Conservation (phyloP, 1,284 basidiomycete species). For the Tetrapyrgos nigripes region DNA sequence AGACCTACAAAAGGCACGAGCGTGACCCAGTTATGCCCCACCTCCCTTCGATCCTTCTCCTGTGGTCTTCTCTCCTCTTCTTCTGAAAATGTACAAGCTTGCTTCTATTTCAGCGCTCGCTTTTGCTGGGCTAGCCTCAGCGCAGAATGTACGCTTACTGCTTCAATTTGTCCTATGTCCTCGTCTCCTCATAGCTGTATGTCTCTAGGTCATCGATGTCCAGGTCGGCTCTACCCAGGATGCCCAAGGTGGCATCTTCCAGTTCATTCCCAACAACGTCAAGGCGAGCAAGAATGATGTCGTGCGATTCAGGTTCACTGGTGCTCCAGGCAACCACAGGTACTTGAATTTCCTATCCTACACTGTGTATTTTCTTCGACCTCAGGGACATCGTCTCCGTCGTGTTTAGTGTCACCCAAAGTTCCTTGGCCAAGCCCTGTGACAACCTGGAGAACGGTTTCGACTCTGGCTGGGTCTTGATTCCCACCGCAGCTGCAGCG, state of each 20-base stretch:
- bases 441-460: constrained; percentile 12
- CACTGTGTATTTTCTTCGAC: not conserved
- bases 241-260: constrained; percentile 12
- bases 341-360: not conserved
- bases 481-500: constrained; percentile 1
- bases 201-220: constrained; percentile 6
- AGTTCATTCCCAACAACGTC: constrained; percentile 12
- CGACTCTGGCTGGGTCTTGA: constrained; percentile 21
- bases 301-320: constrained; percentile 13
- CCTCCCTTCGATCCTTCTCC: not conserved
- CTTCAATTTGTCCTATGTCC: too few species aligned
- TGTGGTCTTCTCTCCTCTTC: not conserved
- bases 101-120: constrained; percentile 2
- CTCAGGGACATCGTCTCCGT: not conserved
- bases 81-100: not conserved
- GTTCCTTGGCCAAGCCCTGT: constrained; percentile 14
- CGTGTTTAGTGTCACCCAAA: constrained; percentile 15
- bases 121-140: constrained; percentile 4
- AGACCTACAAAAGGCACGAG: not conserved
- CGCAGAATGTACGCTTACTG: constrained; percentile 2
- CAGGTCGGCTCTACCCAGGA: constrained; percentile 11
- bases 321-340: constrained; percentile 18
- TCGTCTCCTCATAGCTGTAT: not conserved
- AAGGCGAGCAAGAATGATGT: constrained; percentile 13
- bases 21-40: constrained; percentile 8